Evolutionary conservation across 768 basidiomycete genomes (phyloP), one percentile per base, ranked within the genome.

Genomic region (Tulasnella sp.): DNA sequence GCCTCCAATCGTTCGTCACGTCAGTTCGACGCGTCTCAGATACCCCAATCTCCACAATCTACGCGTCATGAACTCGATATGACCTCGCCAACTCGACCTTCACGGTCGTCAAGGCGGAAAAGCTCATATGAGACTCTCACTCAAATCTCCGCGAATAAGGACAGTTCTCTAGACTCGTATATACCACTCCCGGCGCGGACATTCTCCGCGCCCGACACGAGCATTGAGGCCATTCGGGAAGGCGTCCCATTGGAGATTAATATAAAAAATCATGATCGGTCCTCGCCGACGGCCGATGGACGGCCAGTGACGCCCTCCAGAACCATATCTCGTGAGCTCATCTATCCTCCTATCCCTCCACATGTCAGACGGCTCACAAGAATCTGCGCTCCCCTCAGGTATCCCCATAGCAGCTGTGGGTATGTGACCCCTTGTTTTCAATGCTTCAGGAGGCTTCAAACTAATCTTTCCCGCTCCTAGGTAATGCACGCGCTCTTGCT

Each of bases 401-500:
- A 87, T 88, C 69, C 86, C 86, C 44, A 79, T 88, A 24, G 76
- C 86, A 61, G 78, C 86, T 63, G 87, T 88, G 68, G 86, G 86
- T 86, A 65, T 70, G 84, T 79, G 61, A n/a, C 32, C 52, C 4
- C 49, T 26, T 44, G 45, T 49, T 29, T 51, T 24, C 30, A 42
- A 56, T 58, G 51, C 52, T 65, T 52, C 44, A 38, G 27, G 26
- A 3, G 21, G 23, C 19, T 8, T 51, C 17, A 15, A 19, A 15
- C 19, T 24, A 29, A 23, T 38, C 9, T 29, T 41, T 23, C 15
- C n/a, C 13, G 15, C 34, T 38, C 15, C n/a, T 47, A 90, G 88
- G 88, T 49, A 88, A 91, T 74, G 89, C 88, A 43, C 83, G 87
- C 47, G 84, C 84, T 26, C 74, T 92, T 64, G 85, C 89, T 29